A percentile compares a stretch with the other conserved stretches of the same genome.
Conservation (phyloP, 495 filamentous ascomycete genomes). For the Daldinia loculata region DNA sequence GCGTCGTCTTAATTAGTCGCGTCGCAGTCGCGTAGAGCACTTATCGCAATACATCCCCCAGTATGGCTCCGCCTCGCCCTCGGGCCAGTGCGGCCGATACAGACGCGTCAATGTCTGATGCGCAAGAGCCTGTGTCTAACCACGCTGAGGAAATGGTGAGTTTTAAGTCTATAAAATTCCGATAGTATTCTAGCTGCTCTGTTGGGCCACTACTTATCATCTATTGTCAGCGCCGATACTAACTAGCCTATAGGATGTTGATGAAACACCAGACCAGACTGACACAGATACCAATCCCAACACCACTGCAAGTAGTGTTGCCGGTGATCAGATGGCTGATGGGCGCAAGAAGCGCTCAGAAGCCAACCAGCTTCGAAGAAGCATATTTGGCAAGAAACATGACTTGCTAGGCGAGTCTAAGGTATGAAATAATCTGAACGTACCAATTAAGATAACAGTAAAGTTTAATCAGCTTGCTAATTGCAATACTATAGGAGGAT, state of each 20-base stretch:
- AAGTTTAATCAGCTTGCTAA: conserved; percentile 30
- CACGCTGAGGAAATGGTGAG: conserved; percentile 59
- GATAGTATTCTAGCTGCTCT: background rate
- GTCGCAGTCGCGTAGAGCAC: conserved; percentile 51
- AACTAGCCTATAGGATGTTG: conserved; percentile 63
- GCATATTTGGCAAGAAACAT: conserved; percentile 93
- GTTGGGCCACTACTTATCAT: background rate
- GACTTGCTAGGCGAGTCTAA: conserved; percentile 88
- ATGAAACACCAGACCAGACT: conserved; percentile 85
- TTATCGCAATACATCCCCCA: conserved; percentile 36
- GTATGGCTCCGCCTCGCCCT: conserved; percentile 69
- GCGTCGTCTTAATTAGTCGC: conserved; percentile 38
- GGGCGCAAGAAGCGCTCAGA: conserved; percentile 86
- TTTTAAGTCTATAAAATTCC: conserved; percentile 11
- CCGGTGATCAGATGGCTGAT: conserved; percentile 74
- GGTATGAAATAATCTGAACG: conserved; percentile 59
- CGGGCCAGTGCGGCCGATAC: conserved; percentile 58
- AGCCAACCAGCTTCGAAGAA: conserved; percentile 85
- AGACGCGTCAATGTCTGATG: conserved; percentile 69
- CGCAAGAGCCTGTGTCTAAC: conserved; percentile 57
- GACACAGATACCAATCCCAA: conserved; percentile 95
- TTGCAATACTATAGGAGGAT: conserved; percentile 71
- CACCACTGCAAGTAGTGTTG: conserved; percentile 87
- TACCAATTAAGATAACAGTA: conserved; percentile 6
- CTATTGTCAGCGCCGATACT: background rate